Conservation (phyloP, 306 rosid species). For the Sicyos baderoa region DNA sequence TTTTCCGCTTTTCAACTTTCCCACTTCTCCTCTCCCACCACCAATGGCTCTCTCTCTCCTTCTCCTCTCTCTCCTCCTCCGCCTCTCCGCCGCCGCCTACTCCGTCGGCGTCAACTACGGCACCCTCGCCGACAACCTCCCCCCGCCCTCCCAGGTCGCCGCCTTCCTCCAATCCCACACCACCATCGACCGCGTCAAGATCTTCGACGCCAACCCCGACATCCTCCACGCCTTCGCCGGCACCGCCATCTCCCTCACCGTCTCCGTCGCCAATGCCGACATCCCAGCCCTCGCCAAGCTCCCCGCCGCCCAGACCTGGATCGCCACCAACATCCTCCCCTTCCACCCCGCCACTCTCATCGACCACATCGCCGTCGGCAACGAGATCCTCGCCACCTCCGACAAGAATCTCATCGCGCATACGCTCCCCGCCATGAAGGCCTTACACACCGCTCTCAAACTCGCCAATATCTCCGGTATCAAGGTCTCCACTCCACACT, state of each 20-base stretch:
- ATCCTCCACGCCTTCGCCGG: slow-evolving; percentile 56
- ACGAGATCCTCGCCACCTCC: slow-evolving; percentile 77
- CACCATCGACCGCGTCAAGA: slow-evolving; percentile 53
- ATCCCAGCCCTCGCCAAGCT: slow-evolving; percentile 50
- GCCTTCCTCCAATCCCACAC: slow-evolving; percentile 66
- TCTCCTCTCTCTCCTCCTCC: slow-evolving; percentile 14
- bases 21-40: background rate
- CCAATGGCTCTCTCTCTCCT: slow-evolving; percentile 33
- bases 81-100: slow-evolving; percentile 20
- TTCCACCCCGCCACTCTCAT: slow-evolving; percentile 46
- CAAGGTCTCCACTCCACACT: slow-evolving; percentile 62
- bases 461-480: slow-evolving; percentile 41
- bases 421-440: slow-evolving; percentile 60
- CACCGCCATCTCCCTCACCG: slow-evolving; percentile 52
- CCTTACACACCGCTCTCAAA: slow-evolving; percentile 41
- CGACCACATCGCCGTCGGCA: slow-evolving; percentile 64
- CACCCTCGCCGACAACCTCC: slow-evolving; percentile 72
- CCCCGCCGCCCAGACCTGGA: slow-evolving; percentile 55
- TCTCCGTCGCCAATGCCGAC: slow-evolving; percentile 53
- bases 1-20: background rate
- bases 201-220: slow-evolving; percentile 63
- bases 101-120: slow-evolving; percentile 86
- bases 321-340: slow-evolving; percentile 48
- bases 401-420: slow-evolving; percentile 63
- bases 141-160: slow-evolving; percentile 51